Evolutionary conservation across 352 stramenopile genomes (phyloP), one percentile per base, ranked within the genome.

Genomic region (Globisporangium spiculum): DNA sequence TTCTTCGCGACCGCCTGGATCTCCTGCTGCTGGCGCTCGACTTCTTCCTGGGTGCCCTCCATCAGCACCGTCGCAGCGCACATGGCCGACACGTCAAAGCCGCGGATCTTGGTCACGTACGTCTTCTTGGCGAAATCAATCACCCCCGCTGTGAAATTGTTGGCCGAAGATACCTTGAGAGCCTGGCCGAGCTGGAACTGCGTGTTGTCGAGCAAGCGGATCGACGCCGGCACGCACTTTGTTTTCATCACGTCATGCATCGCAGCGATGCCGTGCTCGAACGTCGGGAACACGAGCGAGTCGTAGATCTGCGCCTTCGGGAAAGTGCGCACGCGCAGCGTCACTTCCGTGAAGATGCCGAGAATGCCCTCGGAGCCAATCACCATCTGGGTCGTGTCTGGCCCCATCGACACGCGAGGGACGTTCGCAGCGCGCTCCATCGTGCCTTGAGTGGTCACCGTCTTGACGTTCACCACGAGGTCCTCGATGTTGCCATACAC

Each of bases 401-500:
- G 78, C 6, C 96, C 94, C 74, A 94, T 92, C 2, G 92, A 93
- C 62, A 91, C 88, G 57, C 95, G 85, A 16, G 88, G 87, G 12
- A 83, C 84, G 55, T 80, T 83, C 0, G 77, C 83, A 1, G 75
- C 74, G 16, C 73, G 71, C 53, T 83, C 67, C 68, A 96, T 76
- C 32, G 83, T 92, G 7, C 86, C 88, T 18, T 69, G 68, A 0
- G 86, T 71, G 44, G 90, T 95, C 36, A 91, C 84, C 32, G 84
- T 88, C 58, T 86, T 90, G 27, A 97, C 72, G 68, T 93, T 92
- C 8, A 95, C 79, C 20, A 97, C 88, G 24, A 98, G 80, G 68
- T 98, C 92, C 73, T 98, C 94, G 71, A 98, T 98, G 64, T 98
- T 98, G 32, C 94, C 94, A 68, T 98, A 98, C 41, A 78, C 81